Base-by-base conservation (phyloP, 306 rosid species). In the Neltuma alba region DNA sequence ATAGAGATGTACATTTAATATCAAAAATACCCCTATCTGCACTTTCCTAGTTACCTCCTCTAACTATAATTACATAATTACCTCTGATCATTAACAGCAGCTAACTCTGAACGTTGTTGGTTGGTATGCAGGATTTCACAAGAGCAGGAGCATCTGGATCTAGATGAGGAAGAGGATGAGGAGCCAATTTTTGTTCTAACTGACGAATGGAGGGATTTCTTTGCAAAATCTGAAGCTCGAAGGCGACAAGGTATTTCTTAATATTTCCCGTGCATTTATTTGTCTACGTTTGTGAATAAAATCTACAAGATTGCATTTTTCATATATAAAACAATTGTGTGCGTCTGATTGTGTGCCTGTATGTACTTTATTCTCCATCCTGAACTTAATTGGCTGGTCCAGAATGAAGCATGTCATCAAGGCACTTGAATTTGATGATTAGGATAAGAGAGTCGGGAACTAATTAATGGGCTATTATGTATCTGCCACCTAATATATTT, bases 151-250 rank as follows among this genome's bases (percentile, higher is more conserved):
- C 62, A 25, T 74, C 69, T 57, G 45, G 85, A 48, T 18, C 61
- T 83, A 27, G 89, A 88, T 61, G 88, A 85, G 42, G 90, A 87
- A 79, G 92, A 85, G 64, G 93, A 88, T 38, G 92, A 88, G 42
- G 97, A 92, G 13, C 94, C 92, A 0, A 37, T 88, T 73, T 92
- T 90, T 66, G 90, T 90, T 68, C 83, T 92, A n/a, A 87, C 93
- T 23, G 94, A 92, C 71, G 93, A 90, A 68, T 92, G 97, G 94
- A 92, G 80, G 76, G 97, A 92, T 18, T 90, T 92, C 82, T 92
- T 92, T 79, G 94, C 93, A 4, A 81, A 88, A 86, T 87, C 94
- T 58, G 94, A 90, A 84, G 94, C 90, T 14, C 87, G 82, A 81
- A 88, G 93, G 78, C 89, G 80, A 83, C 85, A 77, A 63, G 90